Base-by-base conservation (phyloP, 2,329 filamentous ascomycete genomes). In the Hawksworthiomyces lignivorus region DNA sequence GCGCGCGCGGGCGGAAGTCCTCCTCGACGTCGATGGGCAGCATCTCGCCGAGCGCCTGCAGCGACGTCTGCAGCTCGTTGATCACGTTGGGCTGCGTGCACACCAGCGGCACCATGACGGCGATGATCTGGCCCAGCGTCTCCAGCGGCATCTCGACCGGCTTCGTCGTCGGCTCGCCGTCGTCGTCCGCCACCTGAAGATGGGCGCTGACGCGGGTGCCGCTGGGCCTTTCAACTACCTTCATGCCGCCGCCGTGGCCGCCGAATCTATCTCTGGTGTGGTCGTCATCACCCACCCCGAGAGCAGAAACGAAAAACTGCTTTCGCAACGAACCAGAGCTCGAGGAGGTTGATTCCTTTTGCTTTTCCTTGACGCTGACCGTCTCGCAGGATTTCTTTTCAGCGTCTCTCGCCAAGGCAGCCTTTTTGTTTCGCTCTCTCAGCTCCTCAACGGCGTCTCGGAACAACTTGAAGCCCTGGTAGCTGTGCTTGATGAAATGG, bases 391-490 rank as follows among this genome's bases (percentile, higher is more conserved):
- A 26, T 26, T 26, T 26, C 3, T 26, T n/a, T n/a, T n/a, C n/a
- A n/a, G n/a, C n/a, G n/a, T n/a, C n/a, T n/a, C n/a, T n/a, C n/a
- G n/a, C n/a, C n/a, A 28, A 4, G 7, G 24, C 26, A 8, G 24
- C 37, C 9, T 28, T 20, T 15, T 32, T 33, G 29, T 40, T 40
- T 8, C 38, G 17, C 12, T 21, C 38, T 4, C 30, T 20, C 30
- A 34, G 15, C 29, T 40, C 38, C 30, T 34, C 29, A 4, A 40
- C 38, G 17, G 38, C 38, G 21, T 34, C 38, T 5, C 30, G 30
- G 17, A 40, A 40, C 15, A 40, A 30, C 38, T 40, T 33, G 38
- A 40, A 40, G 29, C 38, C 38, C 15, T 33, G 22, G 38, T 40
- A 40, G 30, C 38, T 27, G 38, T 40, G 38, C 38, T 40, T 40